Percentiles rank a stretch among this genome's conserved stretches.
Conservation (phyloP, 495 filamentous ascomycete species). For the Xylaria cubensis region DNA sequence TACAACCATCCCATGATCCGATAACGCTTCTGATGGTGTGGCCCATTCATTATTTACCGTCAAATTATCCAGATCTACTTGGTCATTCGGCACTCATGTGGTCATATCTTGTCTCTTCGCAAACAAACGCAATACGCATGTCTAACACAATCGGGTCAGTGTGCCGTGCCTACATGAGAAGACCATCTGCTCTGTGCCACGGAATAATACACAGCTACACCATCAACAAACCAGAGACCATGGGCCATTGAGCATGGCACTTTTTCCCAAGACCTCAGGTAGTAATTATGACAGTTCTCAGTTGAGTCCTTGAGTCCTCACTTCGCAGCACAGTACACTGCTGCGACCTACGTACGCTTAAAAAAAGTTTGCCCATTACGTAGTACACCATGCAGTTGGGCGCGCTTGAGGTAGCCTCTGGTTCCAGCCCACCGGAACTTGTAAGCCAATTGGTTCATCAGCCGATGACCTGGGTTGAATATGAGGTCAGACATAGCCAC, state of each 20-base stretch:
- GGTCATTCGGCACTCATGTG: conserved; percentile 8
- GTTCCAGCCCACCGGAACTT: conserved; percentile 9
- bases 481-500: background rate
- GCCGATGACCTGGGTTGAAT: background rate
- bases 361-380: background rate
- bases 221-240: conserved; percentile 4
- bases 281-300: conserved; percentile 20
- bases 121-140: background rate
- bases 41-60: conserved; percentile 23
- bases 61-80: conserved; percentile 23
- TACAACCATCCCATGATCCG: conserved; percentile 14
- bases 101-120: conserved; percentile 4
- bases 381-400: background rate
- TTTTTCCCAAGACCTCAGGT: conserved; percentile 9
- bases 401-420: conserved; percentile 3
- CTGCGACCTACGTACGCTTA: background rate
- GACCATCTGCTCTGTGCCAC: background rate
- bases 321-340: background rate
- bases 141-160: conserved; percentile 13
- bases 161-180: conserved; percentile 3
- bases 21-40: background rate
- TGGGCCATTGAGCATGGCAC: conserved; percentile 14
- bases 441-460: conserved; percentile 1
- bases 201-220: conserved; percentile 7
- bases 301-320: conserved; percentile 9